Conservation (phyloP, 2,329 filamentous ascomycete species). For the Aureobasidium sp. region DNA sequence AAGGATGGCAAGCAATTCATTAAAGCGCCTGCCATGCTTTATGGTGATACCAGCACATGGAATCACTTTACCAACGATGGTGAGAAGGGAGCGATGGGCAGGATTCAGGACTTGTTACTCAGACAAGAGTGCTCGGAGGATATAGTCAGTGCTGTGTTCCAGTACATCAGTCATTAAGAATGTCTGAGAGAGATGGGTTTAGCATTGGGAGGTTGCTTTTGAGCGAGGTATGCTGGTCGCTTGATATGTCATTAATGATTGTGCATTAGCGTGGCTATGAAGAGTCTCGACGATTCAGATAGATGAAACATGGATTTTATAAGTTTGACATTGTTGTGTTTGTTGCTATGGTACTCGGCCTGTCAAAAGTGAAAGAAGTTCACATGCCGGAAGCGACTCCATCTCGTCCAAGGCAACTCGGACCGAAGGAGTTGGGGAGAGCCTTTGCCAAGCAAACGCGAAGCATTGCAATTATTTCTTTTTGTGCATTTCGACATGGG, state of each 20-base stretch:
- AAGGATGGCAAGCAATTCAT: slow-evolving; percentile 72
- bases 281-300: not conserved
- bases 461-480: slow-evolving; percentile 11
- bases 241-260: not conserved
- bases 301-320: not conserved
- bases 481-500: not conserved
- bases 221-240: not conserved
- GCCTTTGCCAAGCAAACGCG: not conserved
- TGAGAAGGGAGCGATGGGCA: slow-evolving; percentile 53
- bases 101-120: slow-evolving; percentile 85
- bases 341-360: not conserved
- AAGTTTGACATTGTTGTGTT: not conserved
- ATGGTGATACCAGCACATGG: slow-evolving; percentile 98
- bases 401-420: not conserved
- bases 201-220: not conserved
- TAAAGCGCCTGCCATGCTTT: slow-evolving; percentile 90
- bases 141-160: slow-evolving; percentile 90
- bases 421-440: slow-evolving; percentile 5
- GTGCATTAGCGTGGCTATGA: slow-evolving; percentile 9
- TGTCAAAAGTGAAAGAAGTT: no score
- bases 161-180: slow-evolving; percentile 88
- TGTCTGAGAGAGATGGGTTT: not conserved
- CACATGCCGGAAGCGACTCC: no score
- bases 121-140: slow-evolving; percentile 73
- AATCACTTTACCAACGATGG: slow-evolving; percentile 88